These are phyloP conservation scores for Aphanomyces stellatus DNA, from an alignment of 352 stramenopile species.

Conservation along the genomic window DNA sequence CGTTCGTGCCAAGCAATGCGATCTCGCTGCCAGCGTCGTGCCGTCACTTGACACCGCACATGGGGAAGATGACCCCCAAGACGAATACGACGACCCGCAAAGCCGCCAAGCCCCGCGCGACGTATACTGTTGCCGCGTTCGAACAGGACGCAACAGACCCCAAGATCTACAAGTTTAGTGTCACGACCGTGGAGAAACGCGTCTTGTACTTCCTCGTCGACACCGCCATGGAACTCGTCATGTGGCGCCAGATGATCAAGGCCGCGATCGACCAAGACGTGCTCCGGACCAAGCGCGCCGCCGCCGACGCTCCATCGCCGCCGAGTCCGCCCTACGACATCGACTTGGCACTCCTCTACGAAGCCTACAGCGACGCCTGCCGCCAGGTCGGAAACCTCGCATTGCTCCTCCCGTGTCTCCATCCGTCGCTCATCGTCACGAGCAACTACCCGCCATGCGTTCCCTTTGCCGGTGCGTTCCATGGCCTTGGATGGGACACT, in stretches of 20 bases:
- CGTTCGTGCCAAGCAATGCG: constrained; percentile 9
- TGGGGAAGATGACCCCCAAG: neutral
- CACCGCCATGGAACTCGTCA: neutral
- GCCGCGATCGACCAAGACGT: neutral
- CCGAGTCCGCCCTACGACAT: neutral
- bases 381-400: constrained; percentile 72
- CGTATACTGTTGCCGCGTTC: neutral
- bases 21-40: constrained; percentile 15
- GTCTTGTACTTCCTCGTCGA: constrained; percentile 8
- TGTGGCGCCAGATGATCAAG: constrained; percentile 18
- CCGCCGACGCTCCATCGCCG: neutral
- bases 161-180: neutral
- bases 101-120: neutral
- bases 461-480: constrained; percentile 8
- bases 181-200: constrained; percentile 7
- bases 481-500: constrained; percentile 6
- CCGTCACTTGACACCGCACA: neutral
- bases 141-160: neutral
- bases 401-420: constrained; percentile 60
- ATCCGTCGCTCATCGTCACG: constrained; percentile 66
- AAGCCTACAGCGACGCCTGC: constrained; percentile 62
- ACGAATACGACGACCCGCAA: neutral
- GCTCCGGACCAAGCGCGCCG: neutral
- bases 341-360: constrained; percentile 60
- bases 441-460: constrained; percentile 82